Conservation (phyloP, 495 filamentous ascomycete genomes). For the Trichoderma gamsii region DNA sequence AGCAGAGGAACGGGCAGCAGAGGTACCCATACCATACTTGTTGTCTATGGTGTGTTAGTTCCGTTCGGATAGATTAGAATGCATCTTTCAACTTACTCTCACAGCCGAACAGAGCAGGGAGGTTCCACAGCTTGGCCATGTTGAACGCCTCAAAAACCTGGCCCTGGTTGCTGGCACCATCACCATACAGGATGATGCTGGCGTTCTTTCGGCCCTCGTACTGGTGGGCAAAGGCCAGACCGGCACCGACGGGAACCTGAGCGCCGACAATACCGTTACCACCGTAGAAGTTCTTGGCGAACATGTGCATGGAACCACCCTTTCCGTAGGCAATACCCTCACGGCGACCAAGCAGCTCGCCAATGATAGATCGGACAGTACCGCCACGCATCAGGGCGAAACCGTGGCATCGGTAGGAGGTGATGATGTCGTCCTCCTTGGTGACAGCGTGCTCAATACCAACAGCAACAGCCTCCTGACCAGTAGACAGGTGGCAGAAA, state of each 20-base stretch:
- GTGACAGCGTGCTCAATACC: constrained; percentile 95
- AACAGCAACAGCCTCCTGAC: constrained; percentile 94
- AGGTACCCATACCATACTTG: constrained; percentile 99
- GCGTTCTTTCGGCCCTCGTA: constrained; percentile 81
- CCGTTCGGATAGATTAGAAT: background rate
- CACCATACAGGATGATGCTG: constrained; percentile 87
- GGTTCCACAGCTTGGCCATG: constrained; percentile 99
- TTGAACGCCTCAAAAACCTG: constrained; percentile 99
- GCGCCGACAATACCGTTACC: constrained; percentile 99
- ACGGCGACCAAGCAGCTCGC: constrained; percentile 88
- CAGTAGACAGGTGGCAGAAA: constrained; percentile 97
- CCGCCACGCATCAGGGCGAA: constrained; percentile 96
- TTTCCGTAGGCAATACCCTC: constrained; percentile 98
- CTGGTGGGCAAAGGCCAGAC: constrained; percentile 93
- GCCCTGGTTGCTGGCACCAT: constrained; percentile 96
- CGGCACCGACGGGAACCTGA: constrained; percentile 95
- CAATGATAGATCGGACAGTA: constrained; percentile 87
- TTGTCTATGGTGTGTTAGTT: constrained; percentile 61
- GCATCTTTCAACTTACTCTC: constrained; percentile 64
- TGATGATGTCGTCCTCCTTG: constrained; percentile 89
- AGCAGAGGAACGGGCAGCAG: constrained; percentile 86
- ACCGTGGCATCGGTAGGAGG: constrained; percentile 96
- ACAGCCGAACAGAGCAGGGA: constrained; percentile 92
- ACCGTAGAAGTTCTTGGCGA: constrained; percentile 94
- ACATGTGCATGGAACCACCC: constrained; percentile 99